phyloP scores from a whole-genome alignment of 805 yeast species.

The Soucietia sequanensis region DNA sequence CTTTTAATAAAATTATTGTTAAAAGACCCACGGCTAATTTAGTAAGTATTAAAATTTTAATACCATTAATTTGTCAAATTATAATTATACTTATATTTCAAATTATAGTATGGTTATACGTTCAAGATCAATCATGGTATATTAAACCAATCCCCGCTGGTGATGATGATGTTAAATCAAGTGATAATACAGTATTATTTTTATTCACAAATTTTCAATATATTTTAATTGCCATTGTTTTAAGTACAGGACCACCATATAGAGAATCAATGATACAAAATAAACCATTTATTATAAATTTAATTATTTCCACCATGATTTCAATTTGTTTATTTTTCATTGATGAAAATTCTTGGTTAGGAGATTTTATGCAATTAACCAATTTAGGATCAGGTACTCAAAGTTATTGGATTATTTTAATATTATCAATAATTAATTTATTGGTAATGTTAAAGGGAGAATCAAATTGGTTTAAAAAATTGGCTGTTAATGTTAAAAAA shows the following conservation, averaged over 20 bases:
- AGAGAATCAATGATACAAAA: conserved; percentile 72
- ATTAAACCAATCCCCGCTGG: conserved; percentile 77
- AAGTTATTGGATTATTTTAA: conserved; percentile 54
- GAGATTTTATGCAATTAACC: conserved; percentile 75
- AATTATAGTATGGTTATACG: conserved; percentile 59
- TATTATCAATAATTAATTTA: conserved; percentile 50
- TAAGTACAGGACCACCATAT: conserved; percentile 93
- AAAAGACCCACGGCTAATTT: conserved; percentile 94
- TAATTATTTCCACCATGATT: conserved; percentile 46
- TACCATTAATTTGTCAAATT: conserved; percentile 81
- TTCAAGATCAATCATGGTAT: conserved; percentile 70
- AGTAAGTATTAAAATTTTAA: conserved; percentile 81
- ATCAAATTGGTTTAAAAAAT: conserved; percentile 35
- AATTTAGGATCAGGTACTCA: conserved; percentile 39
- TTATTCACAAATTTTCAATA: conserved; percentile 85
- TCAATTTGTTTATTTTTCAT: conserved; percentile 57
- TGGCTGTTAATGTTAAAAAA: too few species aligned
- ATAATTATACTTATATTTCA: conserved; percentile 64
- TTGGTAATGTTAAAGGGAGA: conserved; percentile 46
- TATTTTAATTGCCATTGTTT: conserved; percentile 75
- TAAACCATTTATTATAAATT: conserved; percentile 66
- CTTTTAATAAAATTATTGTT: conserved; percentile 54
- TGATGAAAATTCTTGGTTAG: conserved; percentile 52
- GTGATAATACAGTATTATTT: conserved; percentile 88
- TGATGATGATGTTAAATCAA: conserved; percentile 72